Evolutionary conservation across 495 filamentous ascomycete genomes (phyloP).

Genomic region (Friedmanniomyces endolithicus): DNA sequence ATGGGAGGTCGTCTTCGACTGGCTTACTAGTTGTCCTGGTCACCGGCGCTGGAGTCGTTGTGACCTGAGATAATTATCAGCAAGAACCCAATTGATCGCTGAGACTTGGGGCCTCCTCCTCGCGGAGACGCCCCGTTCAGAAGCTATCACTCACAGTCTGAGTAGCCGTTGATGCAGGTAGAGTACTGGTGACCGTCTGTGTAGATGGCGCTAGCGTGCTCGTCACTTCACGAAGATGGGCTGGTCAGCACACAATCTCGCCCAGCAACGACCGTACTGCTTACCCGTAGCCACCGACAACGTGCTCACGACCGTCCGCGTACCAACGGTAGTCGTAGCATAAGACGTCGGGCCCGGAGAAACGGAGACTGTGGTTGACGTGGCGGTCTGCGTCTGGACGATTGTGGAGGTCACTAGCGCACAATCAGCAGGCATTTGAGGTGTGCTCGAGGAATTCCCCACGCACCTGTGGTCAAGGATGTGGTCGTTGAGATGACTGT

Average conservation of each 20-base stretch:
- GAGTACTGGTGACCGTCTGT: background rate
- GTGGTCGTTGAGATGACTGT: slow-evolving; percentile 5
- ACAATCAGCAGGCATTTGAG: background rate
- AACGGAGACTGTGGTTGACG: background rate
- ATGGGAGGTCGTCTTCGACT: background rate
- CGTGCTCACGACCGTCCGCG: background rate
- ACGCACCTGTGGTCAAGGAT: background rate
- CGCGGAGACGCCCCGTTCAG: background rate
- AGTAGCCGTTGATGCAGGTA: background rate
- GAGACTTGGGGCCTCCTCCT: no score
- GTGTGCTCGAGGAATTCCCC: background rate
- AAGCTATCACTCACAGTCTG: background rate
- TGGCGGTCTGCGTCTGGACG: background rate
- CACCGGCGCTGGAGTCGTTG: background rate
- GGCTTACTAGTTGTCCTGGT: background rate
- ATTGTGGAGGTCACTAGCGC: background rate
- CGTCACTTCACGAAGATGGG: background rate
- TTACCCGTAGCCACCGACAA: background rate
- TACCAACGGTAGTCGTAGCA: background rate
- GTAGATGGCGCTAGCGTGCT: background rate
- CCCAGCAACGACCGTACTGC: background rate
- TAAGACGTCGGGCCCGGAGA: slow-evolving; percentile 1
- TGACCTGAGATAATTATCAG: background rate
- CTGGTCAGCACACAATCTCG: background rate
- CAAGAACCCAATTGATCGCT: no score